Evolutionary conservation across 2,329 filamentous ascomycete genomes (phyloP).

Genomic region (Nemania bipapillata): DNA sequence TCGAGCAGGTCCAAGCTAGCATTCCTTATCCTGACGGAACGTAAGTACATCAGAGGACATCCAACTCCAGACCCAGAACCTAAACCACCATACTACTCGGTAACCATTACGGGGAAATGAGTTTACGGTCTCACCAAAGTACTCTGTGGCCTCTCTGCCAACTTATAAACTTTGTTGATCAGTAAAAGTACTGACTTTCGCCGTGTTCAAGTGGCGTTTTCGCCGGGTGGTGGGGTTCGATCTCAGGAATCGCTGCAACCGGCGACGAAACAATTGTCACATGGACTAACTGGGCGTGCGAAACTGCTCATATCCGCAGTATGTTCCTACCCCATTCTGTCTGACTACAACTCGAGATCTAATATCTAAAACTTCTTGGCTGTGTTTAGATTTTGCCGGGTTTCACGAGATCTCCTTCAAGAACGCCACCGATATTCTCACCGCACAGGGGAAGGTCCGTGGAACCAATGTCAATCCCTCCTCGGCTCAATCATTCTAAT

Average conservation of each 20-base stretch:
- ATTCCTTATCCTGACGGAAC: constrained; percentile 24
- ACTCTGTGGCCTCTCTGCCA: neutral
- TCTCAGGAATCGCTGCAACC: neutral
- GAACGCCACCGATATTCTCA: constrained; percentile 20
- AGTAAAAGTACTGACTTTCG: neutral
- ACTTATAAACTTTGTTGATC: neutral
- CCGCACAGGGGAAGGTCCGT: constrained; percentile 5
- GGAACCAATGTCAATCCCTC: constrained; percentile 17
- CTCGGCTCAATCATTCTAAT: constrained; percentile 18
- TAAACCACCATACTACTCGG: no score
- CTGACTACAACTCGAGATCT: neutral
- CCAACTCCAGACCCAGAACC: no score
- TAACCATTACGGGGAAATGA: no score
- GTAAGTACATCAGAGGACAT: no score
- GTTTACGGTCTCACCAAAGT: no score
- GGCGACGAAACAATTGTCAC: constrained; percentile 5
- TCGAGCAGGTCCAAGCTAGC: constrained; percentile 23
- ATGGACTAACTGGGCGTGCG: constrained; percentile 2
- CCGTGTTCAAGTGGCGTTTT: neutral
- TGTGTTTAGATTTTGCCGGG: constrained; percentile 13
- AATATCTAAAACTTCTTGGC: neutral
- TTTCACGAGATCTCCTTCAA: constrained; percentile 26
- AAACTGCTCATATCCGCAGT: constrained; percentile 1
- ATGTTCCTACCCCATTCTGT: neutral
- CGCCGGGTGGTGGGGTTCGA: constrained; percentile 1